Percentiles rank a stretch among this genome's conserved stretches.
Conservation (phyloP, 2,329 filamentous ascomycete species). For the Verticillium longisporum region DNA sequence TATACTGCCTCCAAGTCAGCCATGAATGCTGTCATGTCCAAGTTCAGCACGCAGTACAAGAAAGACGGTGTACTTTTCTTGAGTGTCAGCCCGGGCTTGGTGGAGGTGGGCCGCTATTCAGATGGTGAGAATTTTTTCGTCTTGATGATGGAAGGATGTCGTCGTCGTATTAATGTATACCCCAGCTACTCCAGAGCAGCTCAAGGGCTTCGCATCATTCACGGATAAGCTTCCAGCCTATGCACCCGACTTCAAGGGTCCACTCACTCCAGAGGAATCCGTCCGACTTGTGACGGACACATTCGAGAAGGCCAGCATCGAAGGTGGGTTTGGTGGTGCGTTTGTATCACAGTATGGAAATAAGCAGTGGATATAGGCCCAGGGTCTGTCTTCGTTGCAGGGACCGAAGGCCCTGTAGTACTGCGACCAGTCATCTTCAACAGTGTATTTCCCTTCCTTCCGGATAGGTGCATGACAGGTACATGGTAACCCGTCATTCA, state of each 20-base stretch:
- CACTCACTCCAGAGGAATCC: slow-evolving; percentile 27
- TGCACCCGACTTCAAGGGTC: slow-evolving; percentile 30
- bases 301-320: slow-evolving; percentile 36
- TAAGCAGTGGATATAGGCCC: slow-evolving; percentile 40
- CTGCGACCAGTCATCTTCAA: too few species aligned
- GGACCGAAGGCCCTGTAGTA: too few species aligned
- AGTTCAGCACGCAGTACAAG: slow-evolving; percentile 42
- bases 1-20: slow-evolving; percentile 47
- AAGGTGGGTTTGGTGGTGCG: slow-evolving; percentile 37
- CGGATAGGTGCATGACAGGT: too few species aligned
- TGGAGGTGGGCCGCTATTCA: slow-evolving; percentile 29
- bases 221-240: slow-evolving; percentile 24
- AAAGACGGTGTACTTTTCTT: slow-evolving; percentile 46
- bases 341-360: slow-evolving; percentile 48
- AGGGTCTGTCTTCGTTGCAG: too few species aligned
- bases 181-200: slow-evolving; percentile 19
- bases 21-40: slow-evolving; percentile 44
- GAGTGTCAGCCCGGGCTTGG: slow-evolving; percentile 42
- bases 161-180: background rate
- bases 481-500: too few species aligned
- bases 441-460: too few species aligned
- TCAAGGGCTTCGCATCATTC: slow-evolving; percentile 15
- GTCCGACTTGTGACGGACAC: slow-evolving; percentile 15
- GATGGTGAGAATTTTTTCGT: slow-evolving; percentile 13
- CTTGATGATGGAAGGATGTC: background rate